A percentile compares a stretch with the other conserved stretches of the same genome.
Conservation (phyloP, 495 filamentous ascomycete genomes). For the Rhypophila decipiens region DNA sequence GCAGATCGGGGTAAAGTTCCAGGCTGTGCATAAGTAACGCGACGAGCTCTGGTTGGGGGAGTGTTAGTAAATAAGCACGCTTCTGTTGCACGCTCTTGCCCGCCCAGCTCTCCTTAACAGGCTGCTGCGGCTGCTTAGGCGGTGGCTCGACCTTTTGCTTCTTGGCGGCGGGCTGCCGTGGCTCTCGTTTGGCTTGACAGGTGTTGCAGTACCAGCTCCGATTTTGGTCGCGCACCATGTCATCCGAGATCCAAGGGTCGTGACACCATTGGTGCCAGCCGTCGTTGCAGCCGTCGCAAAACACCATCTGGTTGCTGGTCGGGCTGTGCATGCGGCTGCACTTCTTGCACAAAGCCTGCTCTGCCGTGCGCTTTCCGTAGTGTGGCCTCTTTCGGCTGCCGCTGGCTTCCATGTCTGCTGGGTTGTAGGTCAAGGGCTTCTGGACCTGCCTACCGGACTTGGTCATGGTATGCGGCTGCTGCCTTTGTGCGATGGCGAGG, state of each 20-base stretch:
- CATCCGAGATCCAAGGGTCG: slow-evolving; percentile 68
- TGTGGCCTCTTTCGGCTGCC: slow-evolving; percentile 30
- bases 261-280: slow-evolving; percentile 92
- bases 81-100: slow-evolving; percentile 30
- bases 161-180: slow-evolving; percentile 20
- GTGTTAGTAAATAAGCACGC: slow-evolving; percentile 32
- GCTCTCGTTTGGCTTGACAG: slow-evolving; percentile 50
- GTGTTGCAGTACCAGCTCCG: slow-evolving; percentile 69
- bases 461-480: slow-evolving; percentile 60
- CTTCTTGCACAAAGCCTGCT: slow-evolving; percentile 60
- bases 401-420: slow-evolving; percentile 38
- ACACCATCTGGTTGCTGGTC: slow-evolving; percentile 78
- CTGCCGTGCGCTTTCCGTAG: slow-evolving; percentile 43
- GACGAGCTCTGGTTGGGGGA: slow-evolving; percentile 30
- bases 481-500: slow-evolving; percentile 28
- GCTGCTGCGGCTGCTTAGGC: slow-evolving; percentile 1
- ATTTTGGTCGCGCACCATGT: slow-evolving; percentile 58
- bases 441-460: slow-evolving; percentile 79
- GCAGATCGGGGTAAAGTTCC: slow-evolving; percentile 35
- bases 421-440: slow-evolving; percentile 66
- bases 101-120: slow-evolving; percentile 35
- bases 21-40: slow-evolving; percentile 20
- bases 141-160: slow-evolving; percentile 19
- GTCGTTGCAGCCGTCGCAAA: slow-evolving; percentile 86
- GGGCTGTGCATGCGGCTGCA: slow-evolving; percentile 76